phyloP scores from a whole-genome alignment of 2,329 filamentous ascomycete genomes.

The Pseudogymnoascus sp. region DNA sequence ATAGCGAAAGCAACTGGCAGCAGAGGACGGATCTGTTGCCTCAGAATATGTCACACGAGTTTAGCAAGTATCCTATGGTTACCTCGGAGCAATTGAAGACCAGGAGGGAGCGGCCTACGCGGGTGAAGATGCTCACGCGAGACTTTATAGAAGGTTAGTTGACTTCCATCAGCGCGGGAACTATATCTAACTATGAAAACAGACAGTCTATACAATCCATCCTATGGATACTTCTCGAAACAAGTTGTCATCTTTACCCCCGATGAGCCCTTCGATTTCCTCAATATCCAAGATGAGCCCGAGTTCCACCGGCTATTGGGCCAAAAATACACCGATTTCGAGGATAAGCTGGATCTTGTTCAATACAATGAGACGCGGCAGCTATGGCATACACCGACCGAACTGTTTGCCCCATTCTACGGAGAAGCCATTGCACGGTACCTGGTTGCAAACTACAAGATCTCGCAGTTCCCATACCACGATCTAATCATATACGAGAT shows the following conservation, averaged over 20 bases:
- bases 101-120: slow-evolving; percentile 66
- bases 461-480: slow-evolving; percentile 89
- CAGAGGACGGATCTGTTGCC: slow-evolving; percentile 71
- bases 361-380: slow-evolving; percentile 67
- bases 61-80: slow-evolving; percentile 73
- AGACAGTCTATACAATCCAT: slow-evolving; percentile 92
- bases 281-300: slow-evolving; percentile 69
- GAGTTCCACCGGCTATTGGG: slow-evolving; percentile 74
- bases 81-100: slow-evolving; percentile 70
- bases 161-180: neutral
- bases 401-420: slow-evolving; percentile 93
- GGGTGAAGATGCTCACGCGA: slow-evolving; percentile 93
- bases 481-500: slow-evolving; percentile 98
- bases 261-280: slow-evolving; percentile 86
- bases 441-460: slow-evolving; percentile 89
- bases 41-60: slow-evolving; percentile 71
- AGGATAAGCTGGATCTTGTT: slow-evolving; percentile 72
- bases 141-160: slow-evolving; percentile 88
- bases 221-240: slow-evolving; percentile 94
- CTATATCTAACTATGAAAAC: slow-evolving; percentile 17
- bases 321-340: slow-evolving; percentile 78
- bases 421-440: slow-evolving; percentile 96
- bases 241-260: slow-evolving; percentile 94
- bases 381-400: slow-evolving; percentile 96
- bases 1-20: slow-evolving; percentile 71